phyloP scores from a whole-genome alignment of 192 early-diverging fungal genomes.

The Coemansia sp. region DNA sequence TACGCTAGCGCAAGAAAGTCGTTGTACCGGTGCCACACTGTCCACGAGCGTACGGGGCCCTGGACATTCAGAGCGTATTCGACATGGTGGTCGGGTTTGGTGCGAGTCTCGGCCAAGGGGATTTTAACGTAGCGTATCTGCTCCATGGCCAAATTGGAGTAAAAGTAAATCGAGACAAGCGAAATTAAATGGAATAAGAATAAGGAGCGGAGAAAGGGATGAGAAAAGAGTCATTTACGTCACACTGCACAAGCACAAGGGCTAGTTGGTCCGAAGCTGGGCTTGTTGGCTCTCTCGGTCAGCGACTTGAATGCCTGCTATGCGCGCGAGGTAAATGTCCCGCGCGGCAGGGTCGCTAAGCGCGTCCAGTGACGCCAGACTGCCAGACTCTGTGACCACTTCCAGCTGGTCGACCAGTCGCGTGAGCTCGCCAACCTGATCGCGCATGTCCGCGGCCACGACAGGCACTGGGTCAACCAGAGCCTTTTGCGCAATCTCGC shows the following conservation, averaged over 20 bases:
- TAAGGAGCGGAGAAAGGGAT: not conserved
- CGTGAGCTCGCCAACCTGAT: conserved; percentile 22
- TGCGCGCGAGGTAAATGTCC: conserved; percentile 48
- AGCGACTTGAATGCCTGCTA: conserved; percentile 40
- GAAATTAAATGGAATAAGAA: conserved; percentile 5
- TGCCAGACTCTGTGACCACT: conserved; percentile 4
- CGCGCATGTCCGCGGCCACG: conserved; percentile 16
- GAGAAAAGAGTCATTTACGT: not conserved
- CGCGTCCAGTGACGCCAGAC: conserved; percentile 20
- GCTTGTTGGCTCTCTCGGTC: conserved; percentile 31
- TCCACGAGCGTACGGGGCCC: conserved; percentile 82
- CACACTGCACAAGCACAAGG: not conserved
- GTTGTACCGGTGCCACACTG: conserved; percentile 82
- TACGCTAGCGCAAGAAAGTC: conserved; percentile 78
- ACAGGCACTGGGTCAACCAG: conserved; percentile 15
- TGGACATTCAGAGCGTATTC: conserved; percentile 76
- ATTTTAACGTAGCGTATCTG: conserved; percentile 57
- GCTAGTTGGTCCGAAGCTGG: conserved; percentile 23
- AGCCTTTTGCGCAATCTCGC: conserved; percentile 20
- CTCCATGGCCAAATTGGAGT: conserved; percentile 34
- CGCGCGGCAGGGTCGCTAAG: conserved; percentile 46
- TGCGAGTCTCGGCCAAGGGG: conserved; percentile 38
- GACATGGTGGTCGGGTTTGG: conserved; percentile 60
- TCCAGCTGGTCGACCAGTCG: conserved; percentile 41
- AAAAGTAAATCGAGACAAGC: not conserved